Conservation (phyloP, 371 early-diverging fungal species). For the Mucor lusitanicus region DNA sequence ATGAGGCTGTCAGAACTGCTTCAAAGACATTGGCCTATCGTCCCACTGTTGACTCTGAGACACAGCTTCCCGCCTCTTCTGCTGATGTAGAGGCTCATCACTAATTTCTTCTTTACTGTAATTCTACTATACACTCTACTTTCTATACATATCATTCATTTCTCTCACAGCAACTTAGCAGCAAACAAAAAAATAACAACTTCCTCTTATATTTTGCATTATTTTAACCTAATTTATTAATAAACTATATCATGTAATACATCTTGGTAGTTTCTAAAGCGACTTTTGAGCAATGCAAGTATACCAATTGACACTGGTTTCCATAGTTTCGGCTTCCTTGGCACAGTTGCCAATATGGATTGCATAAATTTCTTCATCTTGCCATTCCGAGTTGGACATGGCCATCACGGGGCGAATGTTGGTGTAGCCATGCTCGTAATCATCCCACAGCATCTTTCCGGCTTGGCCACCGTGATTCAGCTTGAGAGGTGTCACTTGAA, state of each 20-base stretch:
- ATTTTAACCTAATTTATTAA: not conserved
- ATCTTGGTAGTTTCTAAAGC: not conserved
- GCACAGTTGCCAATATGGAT: not conserved
- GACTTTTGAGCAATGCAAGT: slow-evolving; percentile 15
- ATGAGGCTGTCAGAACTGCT: slow-evolving; percentile 48
- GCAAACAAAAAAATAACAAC: not conserved
- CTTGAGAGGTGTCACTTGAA: not conserved
- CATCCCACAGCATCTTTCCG: slow-evolving; percentile 20
- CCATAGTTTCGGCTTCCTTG: not conserved
- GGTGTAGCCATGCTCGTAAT: slow-evolving; percentile 17
- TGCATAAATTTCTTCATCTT: slow-evolving; percentile 4
- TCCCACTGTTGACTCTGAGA: not conserved
- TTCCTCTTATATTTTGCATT: not conserved
- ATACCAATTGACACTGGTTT: slow-evolving; percentile 11
- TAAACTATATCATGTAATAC: not conserved
- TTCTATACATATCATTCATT: not conserved
- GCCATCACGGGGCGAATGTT: slow-evolving; percentile 20
- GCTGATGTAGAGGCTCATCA: not conserved
- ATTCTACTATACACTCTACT: not conserved
- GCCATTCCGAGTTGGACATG: slow-evolving; percentile 3
- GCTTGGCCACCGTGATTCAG: slow-evolving; percentile 23
- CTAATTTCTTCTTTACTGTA: not conserved
- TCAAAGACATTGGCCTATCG: slow-evolving; percentile 5
- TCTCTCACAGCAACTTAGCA: not conserved
- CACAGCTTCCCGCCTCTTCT: not conserved